phyloP scores from a whole-genome alignment of 768 basidiomycete species.

The Hemileccinum rubropunctum region DNA sequence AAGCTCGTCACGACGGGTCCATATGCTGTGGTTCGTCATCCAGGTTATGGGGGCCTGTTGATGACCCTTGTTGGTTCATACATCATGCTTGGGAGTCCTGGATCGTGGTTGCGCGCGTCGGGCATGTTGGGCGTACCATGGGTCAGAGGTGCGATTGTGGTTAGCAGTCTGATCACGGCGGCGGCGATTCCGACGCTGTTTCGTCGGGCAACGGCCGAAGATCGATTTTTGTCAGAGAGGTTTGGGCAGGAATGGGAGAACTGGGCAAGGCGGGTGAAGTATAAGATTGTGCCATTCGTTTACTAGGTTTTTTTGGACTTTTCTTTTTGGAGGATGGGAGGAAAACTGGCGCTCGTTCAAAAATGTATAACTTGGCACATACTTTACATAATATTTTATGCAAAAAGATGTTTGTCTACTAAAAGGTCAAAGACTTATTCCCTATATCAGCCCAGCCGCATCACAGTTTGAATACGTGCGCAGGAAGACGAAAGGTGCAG shows the following conservation, averaged over 20 bases:
- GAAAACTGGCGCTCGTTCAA: no score
- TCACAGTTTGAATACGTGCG: no score
- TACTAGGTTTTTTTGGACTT: neutral
- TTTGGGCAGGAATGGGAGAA: slow-evolving; percentile 23
- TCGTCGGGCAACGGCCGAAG: slow-evolving; percentile 21
- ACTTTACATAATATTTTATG: no score
- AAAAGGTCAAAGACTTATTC: no score
- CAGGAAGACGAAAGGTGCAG: no score
- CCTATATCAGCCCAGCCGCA: no score
- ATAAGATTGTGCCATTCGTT: slow-evolving; percentile 6
- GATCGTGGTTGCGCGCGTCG: slow-evolving; percentile 4
- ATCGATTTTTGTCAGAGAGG: slow-evolving; percentile 12
- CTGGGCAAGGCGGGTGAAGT: slow-evolving; percentile 15
- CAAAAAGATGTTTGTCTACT: no score
- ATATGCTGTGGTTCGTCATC: slow-evolving; percentile 29
- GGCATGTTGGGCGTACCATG: neutral
- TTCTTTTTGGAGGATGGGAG: no score
- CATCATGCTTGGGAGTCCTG: neutral
- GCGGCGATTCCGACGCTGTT: neutral
- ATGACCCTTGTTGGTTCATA: neutral
- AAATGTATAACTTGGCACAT: no score
- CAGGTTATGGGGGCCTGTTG: slow-evolving; percentile 19
- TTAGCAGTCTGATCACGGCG: neutral
- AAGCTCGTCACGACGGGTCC: slow-evolving; percentile 27
- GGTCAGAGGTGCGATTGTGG: neutral